phyloP scores from a whole-genome alignment of 2,329 filamentous ascomycete genomes.

The Fusarium aywerte region DNA sequence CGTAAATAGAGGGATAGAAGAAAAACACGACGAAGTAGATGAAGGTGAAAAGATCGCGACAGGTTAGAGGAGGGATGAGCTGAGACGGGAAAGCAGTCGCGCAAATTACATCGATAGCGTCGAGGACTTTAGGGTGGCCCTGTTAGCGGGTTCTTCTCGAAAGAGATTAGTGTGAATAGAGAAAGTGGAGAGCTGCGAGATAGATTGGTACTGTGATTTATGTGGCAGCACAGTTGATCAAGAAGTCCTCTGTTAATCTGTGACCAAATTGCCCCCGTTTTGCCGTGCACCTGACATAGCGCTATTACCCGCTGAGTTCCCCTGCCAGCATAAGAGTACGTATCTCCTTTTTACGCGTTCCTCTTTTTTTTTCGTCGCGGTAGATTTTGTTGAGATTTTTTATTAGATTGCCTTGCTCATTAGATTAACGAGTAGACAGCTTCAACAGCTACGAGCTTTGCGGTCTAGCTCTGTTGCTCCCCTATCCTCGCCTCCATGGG shows the following conservation, averaged over 20 bases:
- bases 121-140: slow-evolving; percentile 43
- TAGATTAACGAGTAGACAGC: not conserved
- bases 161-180: slow-evolving; percentile 29
- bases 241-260: slow-evolving; percentile 29
- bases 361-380: slow-evolving; percentile 9
- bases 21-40: slow-evolving; percentile 35
- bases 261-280: slow-evolving; percentile 37
- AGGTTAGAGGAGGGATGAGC: slow-evolving; percentile 34
- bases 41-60: slow-evolving; percentile 44
- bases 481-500: slow-evolving; percentile 17
- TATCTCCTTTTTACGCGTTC: slow-evolving; percentile 22
- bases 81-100: slow-evolving; percentile 46
- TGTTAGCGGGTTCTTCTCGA: slow-evolving; percentile 39
- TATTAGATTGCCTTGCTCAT: not conserved
- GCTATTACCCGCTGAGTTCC: slow-evolving; percentile 34
- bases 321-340: slow-evolving; percentile 27
- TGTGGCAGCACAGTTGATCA: rapidly evolving
- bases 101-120: slow-evolving; percentile 49
- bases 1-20: slow-evolving; percentile 33
- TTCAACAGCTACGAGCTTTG: not conserved
- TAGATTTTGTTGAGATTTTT: slow-evolving; percentile 16
- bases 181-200: slow-evolving; percentile 43
- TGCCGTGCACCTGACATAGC: slow-evolving; percentile 38
- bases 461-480: not conserved
- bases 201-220: slow-evolving; percentile 38